Evolutionary conservation across 495 filamentous ascomycete genomes (phyloP).

Genomic region (Darksidea phi): DNA sequence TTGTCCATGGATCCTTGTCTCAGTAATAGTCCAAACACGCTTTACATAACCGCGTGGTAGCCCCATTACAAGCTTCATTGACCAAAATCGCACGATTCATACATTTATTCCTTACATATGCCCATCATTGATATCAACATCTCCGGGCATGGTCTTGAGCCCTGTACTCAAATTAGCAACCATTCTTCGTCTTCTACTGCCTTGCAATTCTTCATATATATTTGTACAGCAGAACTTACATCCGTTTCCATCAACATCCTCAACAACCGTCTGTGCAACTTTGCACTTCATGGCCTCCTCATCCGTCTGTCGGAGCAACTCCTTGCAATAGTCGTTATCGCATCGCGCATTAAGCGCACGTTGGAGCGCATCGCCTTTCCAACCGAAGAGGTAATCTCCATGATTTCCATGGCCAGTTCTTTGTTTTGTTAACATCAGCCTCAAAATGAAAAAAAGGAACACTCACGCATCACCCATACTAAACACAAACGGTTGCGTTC

Average conservation of each 20-base stretch:
- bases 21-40: too few species aligned
- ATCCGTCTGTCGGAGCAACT: slow-evolving; percentile 4
- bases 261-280: neutral
- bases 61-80: too few species aligned
- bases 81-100: too few species aligned
- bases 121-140: too few species aligned
- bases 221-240: neutral
- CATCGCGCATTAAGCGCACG: slow-evolving; percentile 38
- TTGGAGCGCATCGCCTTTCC: slow-evolving; percentile 49
- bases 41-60: too few species aligned
- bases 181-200: too few species aligned
- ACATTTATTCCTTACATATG: too few species aligned
- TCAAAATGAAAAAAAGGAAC: too few species aligned
- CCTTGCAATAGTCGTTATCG: neutral
- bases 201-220: too few species aligned
- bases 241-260: slow-evolving; percentile 7
- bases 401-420: slow-evolving; percentile 47
- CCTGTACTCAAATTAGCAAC: too few species aligned
- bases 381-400: slow-evolving; percentile 50
- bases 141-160: too few species aligned
- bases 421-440: slow-evolving; percentile 38
- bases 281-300: slow-evolving; percentile 12
- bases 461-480: slow-evolving; percentile 48
- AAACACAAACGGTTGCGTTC: slow-evolving; percentile 49
- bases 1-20: too few species aligned